These are phyloP conservation scores for Fusarium devonianum DNA, from an alignment of 2,329 filamentous ascomycete species.

Conservation along the genomic window DNA sequence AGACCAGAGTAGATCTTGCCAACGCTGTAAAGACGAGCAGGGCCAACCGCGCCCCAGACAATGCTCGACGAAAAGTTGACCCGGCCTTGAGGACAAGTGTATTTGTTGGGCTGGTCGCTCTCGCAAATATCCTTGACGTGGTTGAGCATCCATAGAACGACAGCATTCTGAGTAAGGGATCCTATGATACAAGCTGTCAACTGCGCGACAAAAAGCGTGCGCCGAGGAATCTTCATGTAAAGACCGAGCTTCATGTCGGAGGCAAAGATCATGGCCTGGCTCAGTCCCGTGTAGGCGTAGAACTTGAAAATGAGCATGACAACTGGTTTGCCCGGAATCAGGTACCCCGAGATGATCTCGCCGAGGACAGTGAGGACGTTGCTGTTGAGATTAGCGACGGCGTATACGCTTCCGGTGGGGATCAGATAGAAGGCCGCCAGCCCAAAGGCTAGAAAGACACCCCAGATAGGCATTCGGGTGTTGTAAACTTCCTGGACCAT, in stretches of 20 bases:
- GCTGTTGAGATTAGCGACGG: slow-evolving; percentile 46
- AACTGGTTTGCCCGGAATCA: slow-evolving; percentile 27
- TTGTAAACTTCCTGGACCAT: slow-evolving; percentile 38
- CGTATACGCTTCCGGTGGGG: slow-evolving; percentile 39
- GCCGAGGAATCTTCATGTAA: slow-evolving; percentile 57
- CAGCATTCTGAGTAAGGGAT: slow-evolving; percentile 45
- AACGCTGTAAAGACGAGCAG: slow-evolving; percentile 43
- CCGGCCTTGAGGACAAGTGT: slow-evolving; percentile 55
- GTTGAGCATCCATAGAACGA: slow-evolving; percentile 38
- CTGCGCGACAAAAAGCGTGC: slow-evolving; percentile 55
- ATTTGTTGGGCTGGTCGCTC: slow-evolving; percentile 43
- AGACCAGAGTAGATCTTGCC: slow-evolving; percentile 16
- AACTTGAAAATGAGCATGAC: slow-evolving; percentile 36
- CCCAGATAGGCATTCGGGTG: slow-evolving; percentile 38
- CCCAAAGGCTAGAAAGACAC: slow-evolving; percentile 35
- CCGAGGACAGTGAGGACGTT: slow-evolving; percentile 44
- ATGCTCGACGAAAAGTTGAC: slow-evolving; percentile 56
- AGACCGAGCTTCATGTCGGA: slow-evolving; percentile 58
- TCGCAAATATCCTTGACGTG: slow-evolving; percentile 20
- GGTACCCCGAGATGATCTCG: slow-evolving; percentile 43
- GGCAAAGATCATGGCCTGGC: slow-evolving; percentile 54
- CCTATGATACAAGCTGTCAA: slow-evolving; percentile 50
- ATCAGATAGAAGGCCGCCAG: slow-evolving; percentile 33
- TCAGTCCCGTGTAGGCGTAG: slow-evolving; percentile 33
- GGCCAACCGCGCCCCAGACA: slow-evolving; percentile 59